Conservation (phyloP, 306 rosid species). For the Dryas alaskensis region DNA sequence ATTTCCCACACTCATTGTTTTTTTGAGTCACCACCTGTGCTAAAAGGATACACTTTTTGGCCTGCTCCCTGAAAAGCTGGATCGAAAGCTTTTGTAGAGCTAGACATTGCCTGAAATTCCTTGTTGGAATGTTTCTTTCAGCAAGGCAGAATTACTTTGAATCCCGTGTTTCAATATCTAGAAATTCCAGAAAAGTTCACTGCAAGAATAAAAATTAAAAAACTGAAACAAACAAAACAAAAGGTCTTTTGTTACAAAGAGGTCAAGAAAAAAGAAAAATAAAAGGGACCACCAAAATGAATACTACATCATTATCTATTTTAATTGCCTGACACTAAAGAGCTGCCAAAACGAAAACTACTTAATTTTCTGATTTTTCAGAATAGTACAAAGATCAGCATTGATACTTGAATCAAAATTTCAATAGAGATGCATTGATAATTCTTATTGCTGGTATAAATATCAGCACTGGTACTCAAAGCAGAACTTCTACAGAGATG, state of each 20-base stretch:
- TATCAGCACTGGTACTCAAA: neutral
- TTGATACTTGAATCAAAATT: neutral
- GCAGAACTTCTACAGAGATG: neutral
- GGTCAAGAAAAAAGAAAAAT: conserved; percentile 26
- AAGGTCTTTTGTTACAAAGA: conserved; percentile 14
- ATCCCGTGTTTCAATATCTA: conserved; percentile 21
- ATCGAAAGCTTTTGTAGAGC: conserved; percentile 81
- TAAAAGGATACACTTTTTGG: conserved; percentile 91
- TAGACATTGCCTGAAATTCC: conserved; percentile 67
- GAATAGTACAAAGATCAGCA: neutral
- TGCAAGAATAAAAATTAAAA: conserved; percentile 27
- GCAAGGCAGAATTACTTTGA: conserved; percentile 27
- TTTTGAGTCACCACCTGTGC: conserved; percentile 20
- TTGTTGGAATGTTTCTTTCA: conserved; percentile 33
- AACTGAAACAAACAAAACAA: neutral
- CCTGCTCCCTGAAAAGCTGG: conserved; percentile 99
- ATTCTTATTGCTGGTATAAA: neutral
- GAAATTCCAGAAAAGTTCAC: conserved; percentile 37
- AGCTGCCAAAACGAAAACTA: neutral
- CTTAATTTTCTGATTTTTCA: neutral
- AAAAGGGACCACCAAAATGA: neutral
- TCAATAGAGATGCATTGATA: neutral
- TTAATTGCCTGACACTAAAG: neutral
- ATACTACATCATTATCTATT: neutral
- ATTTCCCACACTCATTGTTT: conserved; percentile 18